Conservation (phyloP, 257 asterid species). For the Phtheirospermum japonicum region DNA sequence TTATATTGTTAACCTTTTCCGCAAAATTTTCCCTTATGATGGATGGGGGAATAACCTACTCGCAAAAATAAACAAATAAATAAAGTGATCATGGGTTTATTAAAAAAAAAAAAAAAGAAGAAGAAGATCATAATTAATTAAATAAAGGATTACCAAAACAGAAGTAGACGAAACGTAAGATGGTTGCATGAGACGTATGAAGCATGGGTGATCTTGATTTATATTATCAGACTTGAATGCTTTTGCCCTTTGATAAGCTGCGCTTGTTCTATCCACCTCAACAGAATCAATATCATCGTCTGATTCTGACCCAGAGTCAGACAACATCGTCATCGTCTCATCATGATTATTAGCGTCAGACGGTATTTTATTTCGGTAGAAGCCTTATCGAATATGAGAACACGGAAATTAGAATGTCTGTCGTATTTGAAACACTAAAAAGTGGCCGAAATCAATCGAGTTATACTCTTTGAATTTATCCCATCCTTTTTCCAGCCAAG, state of each 20-base stretch:
- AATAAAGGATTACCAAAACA: not conserved
- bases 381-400: not conserved
- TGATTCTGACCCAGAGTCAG: not conserved
- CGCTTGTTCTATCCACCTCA: not conserved
- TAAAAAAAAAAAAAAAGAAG: no score
- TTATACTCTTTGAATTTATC: not conserved
- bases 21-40: not conserved
- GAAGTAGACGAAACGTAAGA: not conserved
- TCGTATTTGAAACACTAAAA: not conserved
- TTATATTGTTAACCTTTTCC: not conserved
- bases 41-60: not conserved
- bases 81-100: not conserved
- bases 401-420: not conserved
- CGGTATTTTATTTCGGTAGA: not conserved
- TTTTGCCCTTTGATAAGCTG: not conserved
- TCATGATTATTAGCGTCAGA: not conserved
- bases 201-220: not conserved
- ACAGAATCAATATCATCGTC: not conserved
- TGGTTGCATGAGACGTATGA: not conserved
- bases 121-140: not conserved
- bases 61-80: no score
- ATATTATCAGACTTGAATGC: not conserved
- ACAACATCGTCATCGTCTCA: not conserved
- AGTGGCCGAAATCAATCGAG: not conserved
- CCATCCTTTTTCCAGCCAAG: slow-evolving; percentile 1